Base-by-base conservation (phyloP, 768 basidiomycete genomes). In the Cyclocybe aegerita region DNA sequence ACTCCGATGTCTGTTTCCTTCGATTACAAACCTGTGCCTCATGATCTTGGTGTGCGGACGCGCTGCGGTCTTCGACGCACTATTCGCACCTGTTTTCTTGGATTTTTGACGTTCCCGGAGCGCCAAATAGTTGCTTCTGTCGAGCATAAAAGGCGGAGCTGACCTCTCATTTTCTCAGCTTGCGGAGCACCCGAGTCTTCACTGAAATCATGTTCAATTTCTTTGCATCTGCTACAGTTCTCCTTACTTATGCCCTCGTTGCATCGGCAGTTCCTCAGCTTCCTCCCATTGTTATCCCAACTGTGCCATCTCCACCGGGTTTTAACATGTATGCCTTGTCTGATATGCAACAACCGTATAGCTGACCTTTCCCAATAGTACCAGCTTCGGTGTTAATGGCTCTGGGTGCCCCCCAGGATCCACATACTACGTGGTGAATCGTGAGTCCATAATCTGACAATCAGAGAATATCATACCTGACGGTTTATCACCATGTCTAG, bases 351-450 rank as follows among this genome's bases (percentile, higher is more conserved):
- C 33, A 7, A 39, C 36, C n/a, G 45, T 12, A 30, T 43, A 4
- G 36, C 11, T 37, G 36, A 37, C 15, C 11, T 37, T 11, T 17
- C 17, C 37, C 14, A n/a, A 10, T 41, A 59, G 58, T 43, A 59
- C 59, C 15, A 60, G 59, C 34, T 32, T 60, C 10, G 55, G 53
- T 14, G 33, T 57, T 42, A 57, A 54, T 35, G 59, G 59, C 3
- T 57, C 59, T 15, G 59, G 59, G 10, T 60, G 59, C 36, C 59
- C 59, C 23, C 44, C 59, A 16, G 53, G 53, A 32, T 54, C 55
- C 15, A 47, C 55, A 17, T 51, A 49, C 47, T 60, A 54, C 30
- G 33, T 46, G 3, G 23, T 60, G 3, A 57, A 44, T 48, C 15
- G 59, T 60, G 36, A 36, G 40, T 46, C 35, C 10, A 31, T 44